phyloP scores from a whole-genome alignment of 2,329 filamentous ascomycete species.

The Penicillium nordicum region DNA sequence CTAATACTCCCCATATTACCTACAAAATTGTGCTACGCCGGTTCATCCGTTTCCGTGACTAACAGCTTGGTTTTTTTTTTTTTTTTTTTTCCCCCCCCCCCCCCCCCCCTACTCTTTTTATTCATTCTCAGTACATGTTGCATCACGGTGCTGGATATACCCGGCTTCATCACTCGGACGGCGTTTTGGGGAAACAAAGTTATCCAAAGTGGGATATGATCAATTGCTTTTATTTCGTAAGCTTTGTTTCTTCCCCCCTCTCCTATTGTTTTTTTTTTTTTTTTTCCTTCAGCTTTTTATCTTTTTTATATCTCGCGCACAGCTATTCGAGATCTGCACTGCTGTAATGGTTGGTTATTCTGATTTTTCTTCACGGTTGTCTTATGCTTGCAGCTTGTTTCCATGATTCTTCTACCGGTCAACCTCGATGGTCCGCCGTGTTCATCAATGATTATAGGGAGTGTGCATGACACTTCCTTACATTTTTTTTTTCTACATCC shows the following conservation, averaged over 20 bases:
- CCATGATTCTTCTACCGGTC: constrained; percentile 5
- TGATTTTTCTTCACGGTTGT: constrained; percentile 9
- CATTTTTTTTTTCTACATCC: background rate
- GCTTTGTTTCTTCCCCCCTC: constrained; percentile 12
- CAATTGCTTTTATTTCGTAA: constrained; percentile 15
- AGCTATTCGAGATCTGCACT: constrained; percentile 15
- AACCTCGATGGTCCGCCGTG: constrained; percentile 4
- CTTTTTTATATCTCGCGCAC: constrained; percentile 2
- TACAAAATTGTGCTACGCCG: too few relatives aligned
- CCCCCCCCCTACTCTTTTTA: constrained; percentile 16
- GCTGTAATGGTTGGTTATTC: constrained; percentile 20
- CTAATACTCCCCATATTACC: too few relatives aligned
- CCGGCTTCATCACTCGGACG: constrained; percentile 44
- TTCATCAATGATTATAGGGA: constrained; percentile 7
- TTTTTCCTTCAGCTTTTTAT: background rate
- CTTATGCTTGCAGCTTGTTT: constrained; percentile 3
- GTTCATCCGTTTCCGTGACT: too few relatives aligned
- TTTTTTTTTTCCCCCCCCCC: background rate
- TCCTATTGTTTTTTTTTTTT: constrained; percentile 3
- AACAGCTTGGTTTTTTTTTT: too few relatives aligned
- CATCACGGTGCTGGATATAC: constrained; percentile 50
- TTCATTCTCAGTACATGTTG: constrained; percentile 40
- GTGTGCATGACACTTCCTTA: constrained; percentile 2
- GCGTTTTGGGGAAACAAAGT: constrained; percentile 33
- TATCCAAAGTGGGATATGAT: constrained; percentile 21